phyloP scores from a whole-genome alignment of 1,139 yeast genomes.

The Zygosaccharomyces pseudobailii region DNA sequence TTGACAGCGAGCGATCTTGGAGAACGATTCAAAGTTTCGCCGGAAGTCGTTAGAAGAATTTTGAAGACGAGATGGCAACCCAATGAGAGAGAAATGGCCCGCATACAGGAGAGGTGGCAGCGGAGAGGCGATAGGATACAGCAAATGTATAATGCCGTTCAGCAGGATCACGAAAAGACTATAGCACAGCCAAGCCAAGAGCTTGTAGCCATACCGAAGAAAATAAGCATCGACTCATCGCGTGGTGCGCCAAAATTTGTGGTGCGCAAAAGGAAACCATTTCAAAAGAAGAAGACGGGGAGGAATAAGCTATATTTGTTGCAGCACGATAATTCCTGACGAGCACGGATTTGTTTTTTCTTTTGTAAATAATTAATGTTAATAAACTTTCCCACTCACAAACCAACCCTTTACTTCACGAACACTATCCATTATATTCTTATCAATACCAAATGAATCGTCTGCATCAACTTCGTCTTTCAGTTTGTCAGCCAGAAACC shows the following conservation, averaged over 20 bases:
- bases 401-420: conserved; percentile 34
- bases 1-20: conserved; percentile 59
- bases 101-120: conserved; percentile 46
- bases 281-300: conserved; percentile 1
- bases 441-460: conserved; percentile 1
- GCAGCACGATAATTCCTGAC: background rate
- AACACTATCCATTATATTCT: conserved; percentile 15
- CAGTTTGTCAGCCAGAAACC: conserved; percentile 20
- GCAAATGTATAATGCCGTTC: conserved; percentile 13
- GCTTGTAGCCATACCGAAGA: conserved; percentile 5
- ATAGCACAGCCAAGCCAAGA: background rate
- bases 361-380: background rate
- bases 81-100: conserved; percentile 44
- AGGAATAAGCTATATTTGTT: conserved; percentile 10
- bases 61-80: conserved; percentile 77
- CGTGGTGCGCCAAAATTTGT: conserved; percentile 9
- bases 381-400: conserved; percentile 27
- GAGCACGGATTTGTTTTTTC: background rate
- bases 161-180: background rate
- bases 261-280: conserved; percentile 2
- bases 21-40: conserved; percentile 62
- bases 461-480: conserved; percentile 9
- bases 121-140: conserved; percentile 39
- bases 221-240: conserved; percentile 10
- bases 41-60: conserved; percentile 79